phyloP scores from a whole-genome alignment of 768 basidiomycete species.

The Naganishia randhawae region DNA sequence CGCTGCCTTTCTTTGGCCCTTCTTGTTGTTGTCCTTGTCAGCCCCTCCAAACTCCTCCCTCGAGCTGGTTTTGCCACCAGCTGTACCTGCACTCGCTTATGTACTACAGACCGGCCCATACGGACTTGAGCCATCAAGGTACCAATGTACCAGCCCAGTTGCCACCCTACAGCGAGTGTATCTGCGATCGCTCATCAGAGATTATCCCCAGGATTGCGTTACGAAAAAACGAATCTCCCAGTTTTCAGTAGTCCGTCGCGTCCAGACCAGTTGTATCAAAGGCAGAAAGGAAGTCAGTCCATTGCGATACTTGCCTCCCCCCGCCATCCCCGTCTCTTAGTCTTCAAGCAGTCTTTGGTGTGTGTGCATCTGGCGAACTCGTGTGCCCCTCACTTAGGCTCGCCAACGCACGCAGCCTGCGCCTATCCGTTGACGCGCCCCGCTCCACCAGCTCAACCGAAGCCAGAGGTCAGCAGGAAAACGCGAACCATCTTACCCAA shows the following conservation, averaged over 20 bases:
- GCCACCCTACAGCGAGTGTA: background rate
- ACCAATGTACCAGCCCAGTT: too few species aligned
- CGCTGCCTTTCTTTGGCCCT: too few species aligned
- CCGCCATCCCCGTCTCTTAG: background rate
- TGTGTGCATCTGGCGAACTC: background rate
- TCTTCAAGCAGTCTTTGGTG: too few species aligned
- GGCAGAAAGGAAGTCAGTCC: background rate
- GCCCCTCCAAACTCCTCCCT: too few species aligned
- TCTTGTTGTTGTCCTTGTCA: too few species aligned
- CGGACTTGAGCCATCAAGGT: too few species aligned
- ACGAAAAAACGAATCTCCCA: background rate
- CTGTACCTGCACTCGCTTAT: too few species aligned
- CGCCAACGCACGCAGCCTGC: background rate
- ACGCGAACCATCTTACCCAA: background rate
- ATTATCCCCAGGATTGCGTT: background rate
- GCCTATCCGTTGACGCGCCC: conserved; percentile 1
- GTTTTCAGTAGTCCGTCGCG: background rate
- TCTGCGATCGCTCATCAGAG: background rate
- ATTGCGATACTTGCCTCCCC: background rate
- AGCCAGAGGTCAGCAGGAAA: conserved; percentile 1
- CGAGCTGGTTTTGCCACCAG: too few species aligned
- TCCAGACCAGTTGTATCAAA: background rate
- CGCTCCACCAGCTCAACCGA: conserved; percentile 1
- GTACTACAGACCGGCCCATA: too few species aligned
- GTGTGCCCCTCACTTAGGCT: background rate